Percentiles rank a stretch among this genome's conserved stretches.
Evolutionary conservation across 352 stramenopile genomes (phyloP).

Genomic region (Blastocystis sp.): DNA sequence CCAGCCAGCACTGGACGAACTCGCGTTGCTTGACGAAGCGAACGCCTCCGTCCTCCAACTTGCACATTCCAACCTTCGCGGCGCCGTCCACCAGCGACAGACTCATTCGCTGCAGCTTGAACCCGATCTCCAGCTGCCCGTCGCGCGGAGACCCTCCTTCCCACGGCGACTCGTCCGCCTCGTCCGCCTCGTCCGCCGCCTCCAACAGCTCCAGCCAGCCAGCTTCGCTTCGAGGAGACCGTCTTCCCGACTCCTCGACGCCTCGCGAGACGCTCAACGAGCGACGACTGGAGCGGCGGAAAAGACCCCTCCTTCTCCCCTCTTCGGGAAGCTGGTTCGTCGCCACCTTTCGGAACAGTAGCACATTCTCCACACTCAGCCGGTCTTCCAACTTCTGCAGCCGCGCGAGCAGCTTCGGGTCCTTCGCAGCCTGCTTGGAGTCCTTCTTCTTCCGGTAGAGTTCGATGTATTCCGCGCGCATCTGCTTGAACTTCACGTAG

Average conservation of each 20-base stretch:
- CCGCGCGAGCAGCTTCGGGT: background rate
- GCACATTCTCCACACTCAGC: background rate
- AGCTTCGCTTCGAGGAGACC: no score
- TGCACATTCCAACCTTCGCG: background rate
- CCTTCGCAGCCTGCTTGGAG: background rate
- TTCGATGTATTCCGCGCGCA: conserved; percentile 12
- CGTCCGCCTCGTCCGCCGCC: conserved; percentile 4
- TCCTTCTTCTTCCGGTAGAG: conserved; percentile 13
- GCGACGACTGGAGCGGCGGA: background rate
- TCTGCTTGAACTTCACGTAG: background rate
- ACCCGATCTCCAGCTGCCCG: background rate
- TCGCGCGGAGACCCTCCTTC: background rate
- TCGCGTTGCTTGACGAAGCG: conserved; percentile 22
- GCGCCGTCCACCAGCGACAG: background rate
- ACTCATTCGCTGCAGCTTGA: background rate
- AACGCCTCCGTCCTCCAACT: background rate
- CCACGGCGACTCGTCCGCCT: conserved; percentile 18
- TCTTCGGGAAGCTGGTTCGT: background rate
- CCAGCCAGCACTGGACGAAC: background rate
- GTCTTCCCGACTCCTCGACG: background rate
- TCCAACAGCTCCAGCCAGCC: background rate
- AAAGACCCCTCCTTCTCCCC: background rate
- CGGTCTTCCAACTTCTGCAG: conserved; percentile 11
- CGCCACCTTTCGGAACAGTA: conserved; percentile 36
- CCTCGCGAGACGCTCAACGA: background rate